A percentile compares a stretch with the other conserved stretches of the same genome.
phyloP scores from a whole-genome alignment of 305 asterid species.

The Lippia alba region DNA sequence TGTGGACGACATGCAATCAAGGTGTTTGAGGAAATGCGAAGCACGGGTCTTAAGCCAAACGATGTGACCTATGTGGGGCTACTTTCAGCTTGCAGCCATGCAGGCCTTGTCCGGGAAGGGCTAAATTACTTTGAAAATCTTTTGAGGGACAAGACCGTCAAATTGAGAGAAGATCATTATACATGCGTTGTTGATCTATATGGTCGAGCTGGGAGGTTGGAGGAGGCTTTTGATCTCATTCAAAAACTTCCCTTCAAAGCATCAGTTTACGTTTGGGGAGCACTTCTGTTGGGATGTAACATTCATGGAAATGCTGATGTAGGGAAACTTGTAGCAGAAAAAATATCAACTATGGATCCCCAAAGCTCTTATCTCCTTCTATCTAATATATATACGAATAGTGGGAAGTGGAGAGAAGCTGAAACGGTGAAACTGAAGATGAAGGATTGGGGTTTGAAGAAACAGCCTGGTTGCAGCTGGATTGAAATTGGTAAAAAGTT shows the following conservation, averaged over 20 bases:
- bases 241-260: constrained; percentile 39
- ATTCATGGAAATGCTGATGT: constrained; percentile 55
- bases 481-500: constrained; percentile 58
- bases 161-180: constrained; percentile 57
- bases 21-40: constrained; percentile 49
- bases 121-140: constrained; percentile 50
- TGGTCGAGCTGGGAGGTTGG: constrained; percentile 57
- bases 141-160: constrained; percentile 41
- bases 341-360: constrained; percentile 45
- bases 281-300: constrained; percentile 65
- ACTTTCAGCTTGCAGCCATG: constrained; percentile 65
- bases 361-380: constrained; percentile 46
- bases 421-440: constrained; percentile 56
- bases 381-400: constrained; percentile 43
- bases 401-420: constrained; percentile 59
- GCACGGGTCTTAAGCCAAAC: constrained; percentile 39
- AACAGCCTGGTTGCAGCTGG: constrained; percentile 89
- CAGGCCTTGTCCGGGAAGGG: constrained; percentile 59
- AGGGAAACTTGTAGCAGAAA: constrained; percentile 52
- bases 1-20: constrained; percentile 50
- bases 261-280: constrained; percentile 54
- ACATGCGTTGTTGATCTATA: constrained; percentile 61
- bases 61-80: constrained; percentile 52
- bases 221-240: constrained; percentile 55
- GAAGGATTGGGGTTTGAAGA: constrained; percentile 65